Percentiles rank a stretch among this genome's conserved stretches.
Conservation (phyloP, 352 stramenopile species). For the Globisporangium ultimum region DNA sequence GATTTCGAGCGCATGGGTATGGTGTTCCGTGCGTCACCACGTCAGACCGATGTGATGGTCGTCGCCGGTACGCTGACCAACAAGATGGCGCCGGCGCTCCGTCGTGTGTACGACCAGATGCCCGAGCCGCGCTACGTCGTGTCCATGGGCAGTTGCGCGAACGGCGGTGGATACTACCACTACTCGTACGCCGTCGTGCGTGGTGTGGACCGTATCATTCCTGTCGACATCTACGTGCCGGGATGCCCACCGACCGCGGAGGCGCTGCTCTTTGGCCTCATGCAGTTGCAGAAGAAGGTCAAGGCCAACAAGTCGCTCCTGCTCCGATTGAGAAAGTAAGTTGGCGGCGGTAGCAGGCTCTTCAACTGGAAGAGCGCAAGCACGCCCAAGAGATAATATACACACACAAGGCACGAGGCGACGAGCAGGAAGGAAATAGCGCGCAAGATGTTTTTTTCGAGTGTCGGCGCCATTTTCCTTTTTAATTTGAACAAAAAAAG, state of each 20-base stretch:
- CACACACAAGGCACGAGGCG: too few relatives aligned
- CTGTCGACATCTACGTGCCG: constrained; percentile 99
- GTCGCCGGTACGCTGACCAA: constrained; percentile 99
- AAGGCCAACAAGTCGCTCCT: constrained; percentile 97
- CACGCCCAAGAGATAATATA: too few relatives aligned
- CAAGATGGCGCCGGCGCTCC: constrained; percentile 99
- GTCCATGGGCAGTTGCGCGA: constrained; percentile 98
- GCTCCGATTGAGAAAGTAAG: constrained; percentile 96
- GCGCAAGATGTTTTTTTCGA: too few relatives aligned
- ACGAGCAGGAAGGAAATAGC: too few relatives aligned
- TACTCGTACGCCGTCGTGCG: constrained; percentile 98
- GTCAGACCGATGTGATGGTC: constrained; percentile 99
- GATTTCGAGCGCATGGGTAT: constrained; percentile 99
- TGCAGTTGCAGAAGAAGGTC: constrained; percentile 99
- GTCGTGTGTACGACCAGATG: constrained; percentile 99
- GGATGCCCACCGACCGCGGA: constrained; percentile 98
- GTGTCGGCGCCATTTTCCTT: too few relatives aligned
- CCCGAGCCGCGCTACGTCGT: constrained; percentile 98
- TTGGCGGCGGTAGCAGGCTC: too few relatives aligned
- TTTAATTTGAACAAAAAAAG: too few relatives aligned
- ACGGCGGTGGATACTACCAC: constrained; percentile 91
- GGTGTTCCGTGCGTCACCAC: constrained; percentile 95
- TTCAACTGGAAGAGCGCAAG: too few relatives aligned
- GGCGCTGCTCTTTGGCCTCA: constrained; percentile 96
- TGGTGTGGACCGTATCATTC: constrained; percentile 96